Evolutionary conservation across 306 rosid genomes (phyloP).

Genomic region (Mucuna pruriens): DNA sequence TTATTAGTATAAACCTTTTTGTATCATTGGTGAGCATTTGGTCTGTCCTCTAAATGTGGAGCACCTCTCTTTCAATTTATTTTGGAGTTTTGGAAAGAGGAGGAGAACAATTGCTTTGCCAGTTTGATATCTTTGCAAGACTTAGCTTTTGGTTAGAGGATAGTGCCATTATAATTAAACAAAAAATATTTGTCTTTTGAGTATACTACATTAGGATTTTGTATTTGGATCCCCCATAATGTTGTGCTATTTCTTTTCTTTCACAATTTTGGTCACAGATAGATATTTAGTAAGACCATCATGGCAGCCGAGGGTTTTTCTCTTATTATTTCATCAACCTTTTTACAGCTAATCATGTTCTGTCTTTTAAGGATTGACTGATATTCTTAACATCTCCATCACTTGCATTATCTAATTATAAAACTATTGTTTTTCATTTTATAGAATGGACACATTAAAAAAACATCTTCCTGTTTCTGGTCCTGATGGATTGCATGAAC

Average conservation of each 20-base stretch:
- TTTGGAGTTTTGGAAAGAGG: neutral
- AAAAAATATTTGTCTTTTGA: neutral
- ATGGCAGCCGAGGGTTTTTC: neutral
- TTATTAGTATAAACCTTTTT: neutral
- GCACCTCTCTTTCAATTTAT: neutral
- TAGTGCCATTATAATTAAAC: neutral
- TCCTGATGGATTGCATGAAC: conserved; percentile 65
- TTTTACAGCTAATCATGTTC: neutral
- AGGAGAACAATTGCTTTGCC: neutral
- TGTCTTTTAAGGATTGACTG: neutral
- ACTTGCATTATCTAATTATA: neutral
- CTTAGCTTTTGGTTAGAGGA: neutral
- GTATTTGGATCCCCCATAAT: neutral
- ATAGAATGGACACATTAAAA: conserved; percentile 76
- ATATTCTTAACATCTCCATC: neutral
- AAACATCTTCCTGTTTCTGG: conserved; percentile 71
- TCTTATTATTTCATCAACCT: neutral
- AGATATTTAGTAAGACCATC: neutral
- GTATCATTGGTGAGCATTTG: neutral
- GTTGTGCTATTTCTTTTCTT: neutral
- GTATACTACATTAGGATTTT: neutral
- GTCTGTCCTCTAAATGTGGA: neutral
- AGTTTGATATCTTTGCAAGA: neutral
- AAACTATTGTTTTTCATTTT: conserved; percentile 3
- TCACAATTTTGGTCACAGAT: neutral